Evolutionary conservation across 2,329 filamentous ascomycete genomes (phyloP), one percentile per base, ranked within the genome.

Genomic region (Elsinoe batatas): DNA sequence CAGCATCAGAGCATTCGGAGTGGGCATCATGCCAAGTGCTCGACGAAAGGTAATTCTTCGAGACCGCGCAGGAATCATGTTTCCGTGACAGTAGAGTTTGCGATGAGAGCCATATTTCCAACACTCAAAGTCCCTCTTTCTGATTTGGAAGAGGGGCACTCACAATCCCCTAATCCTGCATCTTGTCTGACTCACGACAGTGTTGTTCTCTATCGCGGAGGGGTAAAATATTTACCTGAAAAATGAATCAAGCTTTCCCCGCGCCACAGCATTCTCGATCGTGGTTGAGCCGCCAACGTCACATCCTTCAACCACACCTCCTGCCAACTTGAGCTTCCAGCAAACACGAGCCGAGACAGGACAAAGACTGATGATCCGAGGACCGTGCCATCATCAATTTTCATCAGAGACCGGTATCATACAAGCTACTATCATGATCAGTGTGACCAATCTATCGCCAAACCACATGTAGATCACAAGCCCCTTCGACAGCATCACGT

Each of bases 211-310:
- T 30, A 7, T 30, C 26, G 26, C 26, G 5, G 26, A 30, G 26
- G 26, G 26, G 26, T 30, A 30, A 30, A 30, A 30, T 30, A 30
- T 30, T 30, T 30, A 30, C 26, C 26, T 30, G 30, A 26, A 44
- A 44, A 44, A 44, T 15, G 18, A 26, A 35, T 33, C 44, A 35
- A 49, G 44, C 44, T 35, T 49, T 49, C 44, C 44, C 44, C 44
- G 33, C 26, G 22, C 36, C 17, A n/a, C 36, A 38, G 13, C 36
- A 38, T 18, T 38, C n/a, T 30, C 26, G 36, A 38, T 38, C 36
- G 36, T 38, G 13, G 36, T 38, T 38, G 5, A 38, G 36, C 36
- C 36, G 36, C 36, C 36, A 38, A 38, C 36, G 36, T 38, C 36
- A 38, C 26, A 30, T 30, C 26, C 26, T 30, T 30, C 26, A 30